These are phyloP conservation scores for Epichloe aotearoae DNA, from an alignment of 2,329 filamentous ascomycete species.

Conservation along the genomic window DNA sequence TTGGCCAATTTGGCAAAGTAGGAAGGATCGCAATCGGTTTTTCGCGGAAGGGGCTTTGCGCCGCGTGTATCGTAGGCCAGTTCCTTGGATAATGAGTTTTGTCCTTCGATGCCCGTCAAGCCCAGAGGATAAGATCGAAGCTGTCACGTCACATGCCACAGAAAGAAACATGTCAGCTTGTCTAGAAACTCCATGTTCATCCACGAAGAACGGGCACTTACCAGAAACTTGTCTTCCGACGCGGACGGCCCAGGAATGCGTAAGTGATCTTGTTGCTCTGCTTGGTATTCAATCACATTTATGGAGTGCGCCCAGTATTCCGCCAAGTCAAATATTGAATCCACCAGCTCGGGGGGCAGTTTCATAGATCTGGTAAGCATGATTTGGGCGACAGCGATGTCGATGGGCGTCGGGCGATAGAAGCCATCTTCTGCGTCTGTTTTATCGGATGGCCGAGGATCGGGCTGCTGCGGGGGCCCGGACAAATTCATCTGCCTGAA, in stretches of 20 bases:
- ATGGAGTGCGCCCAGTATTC: conserved; percentile 48
- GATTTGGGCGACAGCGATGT: conserved; percentile 35
- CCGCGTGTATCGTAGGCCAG: conserved; percentile 18
- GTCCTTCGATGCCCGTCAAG: conserved; percentile 16
- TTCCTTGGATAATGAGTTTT: conserved; percentile 15
- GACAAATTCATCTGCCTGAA: conserved; percentile 5
- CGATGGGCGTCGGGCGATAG: conserved; percentile 27
- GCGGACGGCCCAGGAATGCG: conserved; percentile 12
- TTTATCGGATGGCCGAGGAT: conserved; percentile 4
- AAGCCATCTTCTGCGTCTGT: conserved; percentile 1
- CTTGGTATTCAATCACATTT: conserved; percentile 17
- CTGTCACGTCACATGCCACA: conserved; percentile 10
- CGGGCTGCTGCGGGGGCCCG: neutral
- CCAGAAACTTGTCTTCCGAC: conserved; percentile 21
- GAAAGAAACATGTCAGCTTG: neutral
- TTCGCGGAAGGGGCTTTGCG: conserved; percentile 15
- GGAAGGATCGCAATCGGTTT: conserved; percentile 13
- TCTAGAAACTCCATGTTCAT: neutral
- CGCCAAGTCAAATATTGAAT: conserved; percentile 43
- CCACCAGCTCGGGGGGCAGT: conserved; percentile 42
- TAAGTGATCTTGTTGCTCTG: conserved; percentile 11
- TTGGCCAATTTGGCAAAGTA: conserved; percentile 23
- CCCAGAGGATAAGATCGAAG: conserved; percentile 26
- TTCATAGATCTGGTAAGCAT: conserved; percentile 29
- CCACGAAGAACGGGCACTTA: conserved; percentile 10